Percentiles rank a stretch among this genome's conserved stretches.
phyloP scores from a whole-genome alignment of 2,329 filamentous ascomycete genomes.

The Coniella lustricola region DNA sequence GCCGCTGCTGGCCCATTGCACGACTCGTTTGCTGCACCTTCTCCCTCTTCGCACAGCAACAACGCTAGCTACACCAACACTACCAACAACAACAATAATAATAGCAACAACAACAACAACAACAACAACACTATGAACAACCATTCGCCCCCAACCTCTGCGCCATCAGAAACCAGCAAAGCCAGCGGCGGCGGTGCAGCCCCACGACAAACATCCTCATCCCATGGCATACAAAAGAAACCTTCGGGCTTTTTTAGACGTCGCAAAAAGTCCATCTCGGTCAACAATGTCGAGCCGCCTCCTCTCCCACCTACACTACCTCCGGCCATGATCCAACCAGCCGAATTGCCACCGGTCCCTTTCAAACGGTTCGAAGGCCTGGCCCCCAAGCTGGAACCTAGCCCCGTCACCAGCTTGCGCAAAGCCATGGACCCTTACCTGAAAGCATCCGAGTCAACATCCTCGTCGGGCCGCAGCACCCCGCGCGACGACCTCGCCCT shows the following conservation, averaged over 20 bases:
- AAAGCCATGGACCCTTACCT: conserved; percentile 86
- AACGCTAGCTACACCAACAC: background rate
- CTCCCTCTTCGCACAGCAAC: conserved; percentile 7
- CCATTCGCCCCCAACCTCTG: conserved; percentile 12
- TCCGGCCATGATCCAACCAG: conserved; percentile 28
- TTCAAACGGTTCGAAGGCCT: conserved; percentile 21
- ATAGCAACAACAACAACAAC: conserved; percentile 8
- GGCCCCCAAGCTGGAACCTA: conserved; percentile 37
- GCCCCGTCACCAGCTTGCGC: conserved; percentile 72
- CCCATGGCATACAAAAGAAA: conserved; percentile 70
- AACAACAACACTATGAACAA: conserved; percentile 7
- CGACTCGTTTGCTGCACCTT: background rate
- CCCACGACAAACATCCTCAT: conserved; percentile 36
- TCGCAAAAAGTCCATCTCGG: conserved; percentile 81
- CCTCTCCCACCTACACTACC: conserved; percentile 54
- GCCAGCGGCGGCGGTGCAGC: conserved; percentile 34
- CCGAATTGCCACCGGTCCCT: conserved; percentile 27
- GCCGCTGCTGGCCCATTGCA: background rate
- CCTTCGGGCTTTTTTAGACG: conserved; percentile 90
- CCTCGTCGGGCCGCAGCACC: conserved; percentile 7
- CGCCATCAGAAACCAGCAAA: conserved; percentile 37
- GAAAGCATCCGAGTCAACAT: conserved; percentile 22
- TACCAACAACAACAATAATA: conserved; percentile 3
- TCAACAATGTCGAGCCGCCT: conserved; percentile 28
- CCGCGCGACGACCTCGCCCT: conserved; percentile 19